Evolutionary conservation across 176 grass and related monocot species (phyloP).

Genomic region (Echinochloa phyllopogon): DNA sequence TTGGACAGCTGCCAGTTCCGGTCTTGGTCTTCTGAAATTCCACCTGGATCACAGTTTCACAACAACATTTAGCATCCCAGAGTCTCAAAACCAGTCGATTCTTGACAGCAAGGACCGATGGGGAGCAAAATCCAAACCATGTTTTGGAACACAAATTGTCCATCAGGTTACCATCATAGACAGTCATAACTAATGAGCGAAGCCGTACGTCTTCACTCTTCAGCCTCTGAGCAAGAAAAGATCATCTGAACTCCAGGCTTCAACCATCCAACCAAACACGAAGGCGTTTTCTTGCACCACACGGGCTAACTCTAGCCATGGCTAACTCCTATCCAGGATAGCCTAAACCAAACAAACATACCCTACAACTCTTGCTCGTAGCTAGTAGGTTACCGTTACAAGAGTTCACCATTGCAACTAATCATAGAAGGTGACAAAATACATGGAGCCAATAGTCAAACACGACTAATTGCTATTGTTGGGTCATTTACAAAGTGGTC

Average conservation of each 20-base stretch:
- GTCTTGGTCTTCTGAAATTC: neutral
- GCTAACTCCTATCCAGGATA: neutral
- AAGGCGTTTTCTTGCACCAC: no score
- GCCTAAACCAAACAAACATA: no score
- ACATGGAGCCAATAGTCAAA: conserved; percentile 13
- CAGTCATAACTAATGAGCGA: neutral
- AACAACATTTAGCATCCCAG: neutral
- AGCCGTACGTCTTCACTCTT: neutral
- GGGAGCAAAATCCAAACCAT: conserved; percentile 18
- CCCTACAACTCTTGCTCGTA: neutral
- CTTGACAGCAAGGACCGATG: neutral
- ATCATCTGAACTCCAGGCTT: neutral
- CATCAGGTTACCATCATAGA: neutral
- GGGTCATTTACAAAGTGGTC: conserved; percentile 45
- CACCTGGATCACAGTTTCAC: neutral
- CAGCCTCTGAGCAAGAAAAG: neutral
- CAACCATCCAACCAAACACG: neutral
- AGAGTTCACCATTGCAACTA: neutral
- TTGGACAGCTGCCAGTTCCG: neutral
- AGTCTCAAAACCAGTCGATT: neutral
- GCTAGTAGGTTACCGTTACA: conserved; percentile 16
- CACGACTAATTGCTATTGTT: conserved; percentile 27
- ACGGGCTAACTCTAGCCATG: no score
- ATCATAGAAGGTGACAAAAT: conserved; percentile 10
- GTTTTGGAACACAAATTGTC: neutral